Conservation (phyloP, 2,329 filamentous ascomycete genomes). For the Leptographium lundbergii region DNA sequence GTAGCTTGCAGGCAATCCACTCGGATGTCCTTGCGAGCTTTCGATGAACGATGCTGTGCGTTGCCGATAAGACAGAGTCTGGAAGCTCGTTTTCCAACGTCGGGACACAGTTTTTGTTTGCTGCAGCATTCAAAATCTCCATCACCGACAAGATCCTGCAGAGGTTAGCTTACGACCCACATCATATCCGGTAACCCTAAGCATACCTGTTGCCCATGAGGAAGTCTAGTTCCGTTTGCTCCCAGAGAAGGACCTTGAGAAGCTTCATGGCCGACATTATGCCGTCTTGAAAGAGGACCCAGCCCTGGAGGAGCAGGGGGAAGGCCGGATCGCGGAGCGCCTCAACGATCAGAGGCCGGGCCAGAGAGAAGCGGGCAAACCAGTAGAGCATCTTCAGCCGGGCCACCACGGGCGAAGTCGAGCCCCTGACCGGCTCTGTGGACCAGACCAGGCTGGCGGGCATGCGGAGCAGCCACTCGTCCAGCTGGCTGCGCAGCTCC, state of each 20-base stretch:
- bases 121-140: background rate
- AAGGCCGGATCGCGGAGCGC: background rate
- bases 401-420: background rate
- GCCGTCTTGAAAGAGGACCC: background rate
- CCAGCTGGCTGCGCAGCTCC: background rate
- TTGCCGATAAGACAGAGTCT: background rate
- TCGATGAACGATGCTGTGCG: background rate
- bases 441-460: background rate
- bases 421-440: background rate
- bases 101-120: background rate
- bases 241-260: background rate
- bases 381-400: constrained; percentile 1
- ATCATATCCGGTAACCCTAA: background rate
- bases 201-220: background rate
- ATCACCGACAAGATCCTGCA: background rate
- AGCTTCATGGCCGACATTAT: background rate
- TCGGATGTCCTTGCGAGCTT: background rate
- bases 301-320: background rate
- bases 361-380: background rate
- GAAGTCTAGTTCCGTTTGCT: background rate
- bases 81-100: background rate
- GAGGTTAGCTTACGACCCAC: background rate
- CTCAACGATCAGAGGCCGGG: background rate
- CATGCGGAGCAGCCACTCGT: background rate
- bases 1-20: constrained; percentile 1